Percentiles rank a stretch among this genome's conserved stretches.
These are phyloP conservation scores for Polytrichum formosum DNA, from an alignment of 225 moss, liverwort and hornwort species.

Conservation along the genomic window DNA sequence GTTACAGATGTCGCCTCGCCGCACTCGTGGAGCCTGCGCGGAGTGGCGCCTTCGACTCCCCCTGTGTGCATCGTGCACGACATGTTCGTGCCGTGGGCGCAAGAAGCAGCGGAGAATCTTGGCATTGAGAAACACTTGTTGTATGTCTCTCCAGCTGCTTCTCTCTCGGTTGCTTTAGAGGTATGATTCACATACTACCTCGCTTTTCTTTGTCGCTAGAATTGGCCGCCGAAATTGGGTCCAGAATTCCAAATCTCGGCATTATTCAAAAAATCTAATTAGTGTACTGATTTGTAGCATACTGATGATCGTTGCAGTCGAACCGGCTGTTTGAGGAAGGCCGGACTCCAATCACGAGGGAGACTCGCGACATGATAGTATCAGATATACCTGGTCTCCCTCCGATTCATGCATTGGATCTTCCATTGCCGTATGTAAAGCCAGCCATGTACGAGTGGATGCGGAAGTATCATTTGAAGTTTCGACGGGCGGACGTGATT, in stretches of 20 bases:
- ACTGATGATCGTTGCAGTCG: conserved; percentile 14
- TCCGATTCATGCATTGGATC: conserved; percentile 14
- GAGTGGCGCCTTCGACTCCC: conserved; percentile 16
- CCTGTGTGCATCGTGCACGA: conserved; percentile 40
- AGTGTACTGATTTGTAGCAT: not conserved
- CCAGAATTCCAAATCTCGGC: not conserved
- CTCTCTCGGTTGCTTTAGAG: conserved; percentile 17
- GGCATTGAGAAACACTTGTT: conserved; percentile 32
- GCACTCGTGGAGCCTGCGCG: conserved; percentile 3
- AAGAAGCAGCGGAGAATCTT: conserved; percentile 25
- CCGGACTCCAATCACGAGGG: conserved; percentile 15
- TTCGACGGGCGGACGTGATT: conserved; percentile 17
- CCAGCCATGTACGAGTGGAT: not conserved
- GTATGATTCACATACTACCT: not conserved
- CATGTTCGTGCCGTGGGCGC: conserved; percentile 35
- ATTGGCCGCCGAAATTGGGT: not conserved
- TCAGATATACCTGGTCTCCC: conserved; percentile 36
- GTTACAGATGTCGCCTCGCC: conserved; percentile 20
- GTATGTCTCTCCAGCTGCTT: conserved; percentile 14
- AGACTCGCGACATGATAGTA: conserved; percentile 8
- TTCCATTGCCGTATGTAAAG: not conserved
- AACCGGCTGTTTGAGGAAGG: conserved; percentile 16
- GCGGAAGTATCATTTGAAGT: not conserved
- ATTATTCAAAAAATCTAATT: too few species aligned
- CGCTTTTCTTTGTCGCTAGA: not conserved